These are phyloP conservation scores for Ceratobasidium sp. DNA, from an alignment of 1,284 basidiomycete genomes.

Conservation along the genomic window DNA sequence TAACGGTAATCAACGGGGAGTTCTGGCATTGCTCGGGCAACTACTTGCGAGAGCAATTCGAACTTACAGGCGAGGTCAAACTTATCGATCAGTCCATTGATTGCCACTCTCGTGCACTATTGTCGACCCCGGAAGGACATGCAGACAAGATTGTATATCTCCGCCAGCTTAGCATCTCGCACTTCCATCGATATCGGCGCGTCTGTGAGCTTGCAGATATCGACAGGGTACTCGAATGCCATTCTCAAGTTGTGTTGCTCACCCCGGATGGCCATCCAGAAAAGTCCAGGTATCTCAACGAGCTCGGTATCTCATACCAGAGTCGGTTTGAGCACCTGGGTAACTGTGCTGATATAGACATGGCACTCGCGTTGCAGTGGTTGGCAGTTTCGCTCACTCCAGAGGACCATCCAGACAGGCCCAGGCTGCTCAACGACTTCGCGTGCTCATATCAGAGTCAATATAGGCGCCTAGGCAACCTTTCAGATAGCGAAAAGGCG, in stretches of 20 bases:
- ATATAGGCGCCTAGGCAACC: neutral
- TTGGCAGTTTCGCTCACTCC: neutral
- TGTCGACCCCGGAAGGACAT: too few relatives aligned
- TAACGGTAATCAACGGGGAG: too few relatives aligned
- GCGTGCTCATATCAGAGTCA: neutral
- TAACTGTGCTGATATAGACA: neutral
- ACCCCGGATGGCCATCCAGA: neutral
- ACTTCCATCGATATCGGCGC: neutral
- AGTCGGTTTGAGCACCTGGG: neutral
- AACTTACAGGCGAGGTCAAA: too few relatives aligned
- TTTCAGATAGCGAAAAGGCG: slow-evolving; percentile 3
- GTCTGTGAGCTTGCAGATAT: neutral
- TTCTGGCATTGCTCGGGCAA: too few relatives aligned
- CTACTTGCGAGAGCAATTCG: too few relatives aligned
- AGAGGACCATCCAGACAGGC: neutral
- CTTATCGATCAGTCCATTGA: too few relatives aligned
- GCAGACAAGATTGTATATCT: too few relatives aligned
- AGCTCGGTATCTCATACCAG: neutral
- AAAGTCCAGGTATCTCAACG: neutral
- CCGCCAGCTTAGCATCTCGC: too few relatives aligned
- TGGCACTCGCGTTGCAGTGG: neutral
- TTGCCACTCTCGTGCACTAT: too few relatives aligned
- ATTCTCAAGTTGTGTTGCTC: neutral
- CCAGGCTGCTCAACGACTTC: neutral
- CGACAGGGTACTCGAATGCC: slow-evolving; percentile 1